Conservation (phyloP, 768 basidiomycete species). For the Aureoboletus auriporus region DNA sequence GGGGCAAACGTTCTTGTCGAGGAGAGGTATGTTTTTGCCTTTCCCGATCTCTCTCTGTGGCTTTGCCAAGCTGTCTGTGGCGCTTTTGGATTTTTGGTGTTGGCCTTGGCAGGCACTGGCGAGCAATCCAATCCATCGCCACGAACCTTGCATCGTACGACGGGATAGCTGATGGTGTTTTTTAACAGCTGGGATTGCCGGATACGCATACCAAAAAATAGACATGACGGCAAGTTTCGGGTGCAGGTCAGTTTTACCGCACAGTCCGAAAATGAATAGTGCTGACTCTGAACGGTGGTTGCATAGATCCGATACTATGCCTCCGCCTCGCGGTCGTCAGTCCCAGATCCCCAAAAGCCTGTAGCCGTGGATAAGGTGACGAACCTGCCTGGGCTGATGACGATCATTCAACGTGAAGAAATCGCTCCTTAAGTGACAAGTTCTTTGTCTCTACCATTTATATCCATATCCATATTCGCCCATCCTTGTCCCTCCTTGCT, state of each 20-base stretch:
- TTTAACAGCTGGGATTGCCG: constrained; percentile 57
- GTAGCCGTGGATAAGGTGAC: constrained; percentile 58
- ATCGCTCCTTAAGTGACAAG: constrained; percentile 10
- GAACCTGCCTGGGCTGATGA: constrained; percentile 74
- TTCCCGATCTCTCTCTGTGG: neutral
- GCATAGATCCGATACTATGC: constrained; percentile 61
- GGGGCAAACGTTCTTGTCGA: constrained; percentile 64
- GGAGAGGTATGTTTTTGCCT: constrained; percentile 53
- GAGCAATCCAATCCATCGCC: too few relatives aligned
- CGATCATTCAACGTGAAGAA: constrained; percentile 48
- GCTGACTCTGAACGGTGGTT: neutral
- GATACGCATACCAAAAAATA: constrained; percentile 51
- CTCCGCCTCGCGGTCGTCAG: constrained; percentile 48
- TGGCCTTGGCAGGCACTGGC: too few relatives aligned
- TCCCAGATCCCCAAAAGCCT: constrained; percentile 55
- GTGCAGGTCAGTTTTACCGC: constrained; percentile 45
- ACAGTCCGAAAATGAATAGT: neutral
- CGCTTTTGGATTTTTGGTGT: neutral
- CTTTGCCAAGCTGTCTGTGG: neutral
- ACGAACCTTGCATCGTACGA: too few relatives aligned
- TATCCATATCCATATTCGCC: neutral
- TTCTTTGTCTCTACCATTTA: neutral
- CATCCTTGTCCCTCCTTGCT: neutral
- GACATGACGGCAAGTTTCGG: constrained; percentile 49
- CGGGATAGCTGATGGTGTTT: constrained; percentile 3